Evolutionary conservation across 176 grass and related monocot species (phyloP), one percentile per base, ranked within the genome.

Genomic region (Coix lacrymajobi): DNA sequence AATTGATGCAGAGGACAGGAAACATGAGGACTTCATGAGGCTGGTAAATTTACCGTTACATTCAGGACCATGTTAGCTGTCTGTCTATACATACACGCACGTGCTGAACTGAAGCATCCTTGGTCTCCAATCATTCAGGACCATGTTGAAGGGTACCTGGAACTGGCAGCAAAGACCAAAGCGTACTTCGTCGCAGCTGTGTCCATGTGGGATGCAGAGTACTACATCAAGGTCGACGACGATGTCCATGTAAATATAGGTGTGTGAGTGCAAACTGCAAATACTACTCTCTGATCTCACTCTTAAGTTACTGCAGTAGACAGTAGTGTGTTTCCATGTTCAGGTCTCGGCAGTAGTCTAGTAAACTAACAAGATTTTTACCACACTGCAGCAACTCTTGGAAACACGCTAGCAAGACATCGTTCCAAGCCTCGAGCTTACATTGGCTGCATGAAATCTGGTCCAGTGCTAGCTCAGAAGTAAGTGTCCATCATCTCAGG

Each of bases 201-300:
- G 17, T 85, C 92, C 66, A 93, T 80, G 87, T 98, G 96, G 96
- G 92, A 98, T 69, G 96, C 96, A 22, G 92, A 98, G 68, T 98
- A 95, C 82, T 98, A 93, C 68, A 71, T 98, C 62, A 98, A 98
- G 86, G 96, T 98, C 8, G 96, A 98, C 30, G 96, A 95, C 63
- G 92, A 98, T 84, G 89, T 98, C 9, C 96, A 98, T 98, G 96
- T 98, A 81, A 98, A 98, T 89, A 93, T 98, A 84, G 92, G 96
- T 98, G 54, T 11, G 69, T 41, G n/a, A n/a, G 46, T 4, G 48
- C 17, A 20, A 52, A 39, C 37, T 39, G 37, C 37, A 13, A 52
- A 52, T 1, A 22, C 0, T 56, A 56, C 51, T 0, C 51, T 56
- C 51, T 56, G 20, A 56, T 56, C 20, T 56, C 20, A 56, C 19